phyloP scores from a whole-genome alignment of 2,329 filamentous ascomycete genomes.

The Pseudogymnoascus sp. region DNA sequence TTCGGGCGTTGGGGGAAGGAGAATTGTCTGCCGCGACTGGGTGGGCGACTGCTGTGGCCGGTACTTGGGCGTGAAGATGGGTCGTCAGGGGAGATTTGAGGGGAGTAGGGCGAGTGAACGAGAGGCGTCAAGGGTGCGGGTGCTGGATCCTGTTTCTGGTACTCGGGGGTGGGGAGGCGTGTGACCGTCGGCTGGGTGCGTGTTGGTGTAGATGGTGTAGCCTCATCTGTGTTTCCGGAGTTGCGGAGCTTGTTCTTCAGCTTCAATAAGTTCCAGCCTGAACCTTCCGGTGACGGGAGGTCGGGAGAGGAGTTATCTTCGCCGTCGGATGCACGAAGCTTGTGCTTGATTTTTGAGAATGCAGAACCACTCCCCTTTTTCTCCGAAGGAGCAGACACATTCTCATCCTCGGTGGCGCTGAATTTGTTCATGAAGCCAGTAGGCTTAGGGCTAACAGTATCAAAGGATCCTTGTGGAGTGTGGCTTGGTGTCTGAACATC shows the following conservation, averaged over 20 bases:
- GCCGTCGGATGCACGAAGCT: neutral
- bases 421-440: neutral
- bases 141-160: conserved; percentile 2
- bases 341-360: conserved; percentile 5
- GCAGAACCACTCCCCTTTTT: neutral
- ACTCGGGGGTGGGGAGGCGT: neutral
- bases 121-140: neutral
- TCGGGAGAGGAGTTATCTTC: conserved; percentile 1
- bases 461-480: neutral
- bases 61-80: neutral
- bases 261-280: neutral
- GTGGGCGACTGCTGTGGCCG: neutral
- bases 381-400: neutral
- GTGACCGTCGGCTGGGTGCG: neutral
- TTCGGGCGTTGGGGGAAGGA: neutral
- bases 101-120: neutral
- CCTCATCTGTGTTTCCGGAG: neutral
- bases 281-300: neutral
- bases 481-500: neutral
- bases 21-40: neutral
- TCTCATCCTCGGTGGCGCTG: neutral
- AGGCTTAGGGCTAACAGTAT: neutral
- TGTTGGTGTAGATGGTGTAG: conserved; percentile 2
- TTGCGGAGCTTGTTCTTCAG: conserved; percentile 6
- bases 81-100: conserved; percentile 2